Evolutionary conservation across 192 early-diverging fungal genomes (phyloP).

Genomic region (Coemansia sp.): DNA sequence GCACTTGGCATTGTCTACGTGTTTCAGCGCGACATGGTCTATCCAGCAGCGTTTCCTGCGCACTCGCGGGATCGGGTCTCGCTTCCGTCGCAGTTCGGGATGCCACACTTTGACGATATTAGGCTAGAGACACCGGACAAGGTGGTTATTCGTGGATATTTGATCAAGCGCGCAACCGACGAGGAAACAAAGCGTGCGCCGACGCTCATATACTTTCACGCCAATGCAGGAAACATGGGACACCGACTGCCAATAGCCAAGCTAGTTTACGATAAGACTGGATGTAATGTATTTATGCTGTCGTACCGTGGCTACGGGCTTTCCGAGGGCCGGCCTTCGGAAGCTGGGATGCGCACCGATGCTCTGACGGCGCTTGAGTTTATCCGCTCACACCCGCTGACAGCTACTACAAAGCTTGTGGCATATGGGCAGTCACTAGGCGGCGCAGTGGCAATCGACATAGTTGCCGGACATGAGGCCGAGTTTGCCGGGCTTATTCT

Average conservation of each 20-base stretch:
- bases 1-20: slow-evolving; percentile 56
- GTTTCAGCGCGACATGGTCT: slow-evolving; percentile 78
- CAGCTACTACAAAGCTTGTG: slow-evolving; percentile 75
- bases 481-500: slow-evolving; percentile 79
- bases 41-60: slow-evolving; percentile 63
- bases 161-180: slow-evolving; percentile 64
- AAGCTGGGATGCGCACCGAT: slow-evolving; percentile 87
- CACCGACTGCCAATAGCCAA: slow-evolving; percentile 92
- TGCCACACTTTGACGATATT: slow-evolving; percentile 70
- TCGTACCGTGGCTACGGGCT: slow-evolving; percentile 97
- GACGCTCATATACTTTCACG: slow-evolving; percentile 90
- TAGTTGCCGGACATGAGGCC: slow-evolving; percentile 75
- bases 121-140: slow-evolving; percentile 76
- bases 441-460: slow-evolving; percentile 90
- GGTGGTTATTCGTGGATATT: slow-evolving; percentile 74
- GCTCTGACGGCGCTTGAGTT: slow-evolving; percentile 84
- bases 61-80: slow-evolving; percentile 58
- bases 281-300: slow-evolving; percentile 92
- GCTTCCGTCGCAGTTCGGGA: slow-evolving; percentile 66
- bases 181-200: slow-evolving; percentile 58
- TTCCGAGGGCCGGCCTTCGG: slow-evolving; percentile 81
- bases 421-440: slow-evolving; percentile 96
- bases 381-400: slow-evolving; percentile 70
- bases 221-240: slow-evolving; percentile 99
- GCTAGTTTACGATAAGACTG: slow-evolving; percentile 61